Conservation (phyloP, 306 rosid genomes). For the Medicago ruthenica region DNA sequence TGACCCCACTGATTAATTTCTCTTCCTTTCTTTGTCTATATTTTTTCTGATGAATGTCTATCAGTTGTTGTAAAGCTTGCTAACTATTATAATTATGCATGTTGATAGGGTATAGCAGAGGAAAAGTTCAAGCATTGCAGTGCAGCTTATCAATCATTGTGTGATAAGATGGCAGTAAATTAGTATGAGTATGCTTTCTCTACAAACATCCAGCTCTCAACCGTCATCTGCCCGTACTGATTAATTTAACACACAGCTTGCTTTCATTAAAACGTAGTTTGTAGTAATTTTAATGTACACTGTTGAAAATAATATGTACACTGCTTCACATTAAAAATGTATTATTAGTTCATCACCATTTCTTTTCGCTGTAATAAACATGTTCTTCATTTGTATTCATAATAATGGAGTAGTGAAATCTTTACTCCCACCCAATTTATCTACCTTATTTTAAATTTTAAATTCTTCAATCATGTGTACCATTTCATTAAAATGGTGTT, state of each 20-base stretch:
- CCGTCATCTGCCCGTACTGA: slow-evolving; percentile 16
- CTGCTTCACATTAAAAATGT: neutral
- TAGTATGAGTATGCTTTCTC: slow-evolving; percentile 37
- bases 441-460: neutral
- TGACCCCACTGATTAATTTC: neutral
- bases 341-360: slow-evolving; percentile 17
- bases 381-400: neutral
- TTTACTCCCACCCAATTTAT: neutral
- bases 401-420: neutral
- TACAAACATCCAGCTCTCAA: neutral
- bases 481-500: neutral
- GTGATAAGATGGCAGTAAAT: slow-evolving; percentile 61
- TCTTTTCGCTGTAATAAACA: neutral
- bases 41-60: neutral
- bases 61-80: slow-evolving; percentile 8
- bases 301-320: slow-evolving; percentile 33
- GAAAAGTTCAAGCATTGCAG: slow-evolving; percentile 88
- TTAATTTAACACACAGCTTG: slow-evolving; percentile 36
- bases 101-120: slow-evolving; percentile 69
- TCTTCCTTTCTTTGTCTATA: slow-evolving; percentile 4
- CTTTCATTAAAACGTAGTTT: slow-evolving; percentile 23
- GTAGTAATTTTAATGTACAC: slow-evolving; percentile 23
- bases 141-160: slow-evolving; percentile 77
- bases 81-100: slow-evolving; percentile 7
- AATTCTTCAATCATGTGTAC: slow-evolving; percentile 3